phyloP scores from a whole-genome alignment of 495 filamentous ascomycete genomes.

The Penicillium turbatum region DNA sequence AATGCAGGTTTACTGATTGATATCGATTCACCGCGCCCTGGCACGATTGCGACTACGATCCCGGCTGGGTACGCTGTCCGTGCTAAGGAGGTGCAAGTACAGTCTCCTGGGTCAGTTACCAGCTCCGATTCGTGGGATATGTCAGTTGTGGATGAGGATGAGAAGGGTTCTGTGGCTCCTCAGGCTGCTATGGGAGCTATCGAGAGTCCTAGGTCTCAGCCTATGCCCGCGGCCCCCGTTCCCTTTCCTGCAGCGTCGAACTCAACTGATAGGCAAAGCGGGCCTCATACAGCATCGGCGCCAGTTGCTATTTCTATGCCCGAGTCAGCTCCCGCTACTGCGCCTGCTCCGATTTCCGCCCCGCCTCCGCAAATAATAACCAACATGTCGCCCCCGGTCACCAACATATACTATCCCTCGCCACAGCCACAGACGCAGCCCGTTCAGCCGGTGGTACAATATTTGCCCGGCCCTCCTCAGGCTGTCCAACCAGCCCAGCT shows the following conservation, averaged over 20 bases:
- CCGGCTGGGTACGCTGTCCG: not conserved
- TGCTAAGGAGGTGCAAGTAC: slow-evolving; percentile 2
- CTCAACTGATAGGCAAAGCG: not conserved
- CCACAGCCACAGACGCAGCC: slow-evolving; percentile 11
- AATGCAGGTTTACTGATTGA: slow-evolving; percentile 28
- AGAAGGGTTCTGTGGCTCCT: slow-evolving; percentile 9
- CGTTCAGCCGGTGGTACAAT: slow-evolving; percentile 22
- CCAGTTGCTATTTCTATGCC: slow-evolving; percentile 6
- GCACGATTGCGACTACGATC: not conserved
- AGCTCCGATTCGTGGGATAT: slow-evolving; percentile 19
- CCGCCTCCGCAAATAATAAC: slow-evolving; percentile 19
- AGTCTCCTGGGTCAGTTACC: slow-evolving; percentile 5
- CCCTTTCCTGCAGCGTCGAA: not conserved
- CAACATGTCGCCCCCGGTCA: slow-evolving; percentile 17
- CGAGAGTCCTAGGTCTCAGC: not conserved
- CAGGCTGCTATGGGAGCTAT: not conserved
- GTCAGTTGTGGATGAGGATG: slow-evolving; percentile 4
- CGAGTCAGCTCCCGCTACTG: slow-evolving; percentile 8
- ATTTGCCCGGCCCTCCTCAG: slow-evolving; percentile 26
- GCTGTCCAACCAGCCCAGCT: slow-evolving; percentile 11
- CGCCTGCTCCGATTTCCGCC: slow-evolving; percentile 14
- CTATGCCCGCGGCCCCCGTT: not conserved
- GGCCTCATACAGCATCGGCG: not conserved
- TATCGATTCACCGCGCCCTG: slow-evolving; percentile 23
- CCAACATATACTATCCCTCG: slow-evolving; percentile 3